Evolutionary conservation across 2,329 filamentous ascomycete genomes (phyloP).

Genomic region (Emmonsia crescens): DNA sequence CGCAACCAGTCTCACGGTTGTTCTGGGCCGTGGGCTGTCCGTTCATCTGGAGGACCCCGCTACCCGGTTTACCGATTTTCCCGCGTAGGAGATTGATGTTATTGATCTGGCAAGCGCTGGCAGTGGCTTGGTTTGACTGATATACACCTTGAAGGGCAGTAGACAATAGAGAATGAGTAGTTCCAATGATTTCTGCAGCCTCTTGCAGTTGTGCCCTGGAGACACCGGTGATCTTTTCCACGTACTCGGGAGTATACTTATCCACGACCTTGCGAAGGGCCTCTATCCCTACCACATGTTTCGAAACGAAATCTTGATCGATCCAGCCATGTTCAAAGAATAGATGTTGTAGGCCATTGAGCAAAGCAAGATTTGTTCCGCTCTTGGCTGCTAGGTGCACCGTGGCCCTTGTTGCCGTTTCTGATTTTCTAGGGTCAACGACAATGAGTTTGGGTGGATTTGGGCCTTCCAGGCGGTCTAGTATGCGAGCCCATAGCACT

Average conservation of each 20-base stretch:
- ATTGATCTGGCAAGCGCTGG: slow-evolving; percentile 31
- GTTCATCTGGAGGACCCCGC: slow-evolving; percentile 32
- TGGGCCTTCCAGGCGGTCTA: slow-evolving; percentile 26
- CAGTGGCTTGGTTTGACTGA: slow-evolving; percentile 33
- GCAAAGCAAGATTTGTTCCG: slow-evolving; percentile 29
- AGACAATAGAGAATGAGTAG: slow-evolving; percentile 23
- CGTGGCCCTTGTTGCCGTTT: slow-evolving; percentile 25
- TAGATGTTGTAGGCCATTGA: slow-evolving; percentile 30
- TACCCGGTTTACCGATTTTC: slow-evolving; percentile 26
- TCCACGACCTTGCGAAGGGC: slow-evolving; percentile 20
- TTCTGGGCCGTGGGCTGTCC: slow-evolving; percentile 33
- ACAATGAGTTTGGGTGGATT: slow-evolving; percentile 28
- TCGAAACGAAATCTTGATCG: slow-evolving; percentile 21
- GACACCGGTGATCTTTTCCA: slow-evolving; percentile 28
- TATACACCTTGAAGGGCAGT: slow-evolving; percentile 33
- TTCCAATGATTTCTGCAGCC: slow-evolving; percentile 26
- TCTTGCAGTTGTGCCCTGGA: slow-evolving; percentile 19
- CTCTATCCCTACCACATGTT: slow-evolving; percentile 21
- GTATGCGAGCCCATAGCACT: slow-evolving; percentile 27
- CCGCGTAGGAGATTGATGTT: slow-evolving; percentile 32
- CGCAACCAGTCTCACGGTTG: slow-evolving; percentile 30
- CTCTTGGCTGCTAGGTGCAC: slow-evolving; percentile 26
- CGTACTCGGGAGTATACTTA: slow-evolving; percentile 23
- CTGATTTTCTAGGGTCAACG: slow-evolving; percentile 26
- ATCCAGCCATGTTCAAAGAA: slow-evolving; percentile 29